These are phyloP conservation scores for Pisolithus marmoratus DNA, from an alignment of 768 basidiomycete genomes.

Conservation along the genomic window DNA sequence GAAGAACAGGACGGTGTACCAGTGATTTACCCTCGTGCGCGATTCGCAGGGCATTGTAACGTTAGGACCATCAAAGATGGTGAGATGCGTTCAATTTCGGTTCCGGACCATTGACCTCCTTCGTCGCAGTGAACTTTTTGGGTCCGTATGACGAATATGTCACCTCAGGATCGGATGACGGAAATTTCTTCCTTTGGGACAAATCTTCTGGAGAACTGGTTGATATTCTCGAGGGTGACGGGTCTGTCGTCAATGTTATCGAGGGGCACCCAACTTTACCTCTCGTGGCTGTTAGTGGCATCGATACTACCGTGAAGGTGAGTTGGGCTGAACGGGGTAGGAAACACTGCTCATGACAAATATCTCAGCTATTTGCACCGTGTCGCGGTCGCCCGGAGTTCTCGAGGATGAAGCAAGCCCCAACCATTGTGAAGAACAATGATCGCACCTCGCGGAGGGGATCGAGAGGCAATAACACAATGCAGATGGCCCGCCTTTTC, in stretches of 20 bases:
- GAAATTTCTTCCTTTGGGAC: constrained; percentile 83
- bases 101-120: not conserved
- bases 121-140: constrained; percentile 70
- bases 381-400: constrained; percentile 40
- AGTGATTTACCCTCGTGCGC: constrained; percentile 55
- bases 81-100: constrained; percentile 25
- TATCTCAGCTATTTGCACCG: constrained; percentile 60
- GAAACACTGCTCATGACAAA: not conserved
- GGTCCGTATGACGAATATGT: constrained; percentile 76
- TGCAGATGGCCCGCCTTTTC: constrained; percentile 27
- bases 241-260: constrained; percentile 77
- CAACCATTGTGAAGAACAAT: constrained; percentile 56
- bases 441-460: constrained; percentile 27
- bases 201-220: constrained; percentile 59
- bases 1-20: constrained; percentile 36
- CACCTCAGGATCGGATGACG: constrained; percentile 82
- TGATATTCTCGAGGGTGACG: constrained; percentile 82
- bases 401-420: constrained; percentile 48
- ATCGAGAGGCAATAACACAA: constrained; percentile 11
- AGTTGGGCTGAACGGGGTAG: constrained; percentile 4
- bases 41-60: constrained; percentile 70
- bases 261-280: constrained; percentile 78
- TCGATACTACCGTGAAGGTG: constrained; percentile 82
- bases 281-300: constrained; percentile 80
- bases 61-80: constrained; percentile 86